Conservation (phyloP, 1,284 basidiomycete species). For the Grifola frondosa region DNA sequence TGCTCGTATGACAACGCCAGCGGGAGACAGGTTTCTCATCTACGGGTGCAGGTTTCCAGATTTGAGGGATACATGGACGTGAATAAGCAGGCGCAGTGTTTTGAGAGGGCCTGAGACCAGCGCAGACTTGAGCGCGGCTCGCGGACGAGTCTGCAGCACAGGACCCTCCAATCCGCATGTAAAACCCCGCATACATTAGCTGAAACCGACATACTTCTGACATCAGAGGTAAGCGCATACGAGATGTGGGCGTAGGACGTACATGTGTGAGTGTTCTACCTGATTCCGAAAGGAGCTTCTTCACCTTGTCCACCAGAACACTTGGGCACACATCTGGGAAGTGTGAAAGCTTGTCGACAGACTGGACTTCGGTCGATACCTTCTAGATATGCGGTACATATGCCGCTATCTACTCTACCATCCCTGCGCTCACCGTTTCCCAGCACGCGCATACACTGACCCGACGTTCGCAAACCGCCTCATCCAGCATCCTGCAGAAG, state of each 20-base stretch:
- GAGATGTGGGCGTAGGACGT: constrained; percentile 36
- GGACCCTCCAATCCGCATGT: constrained; percentile 33
- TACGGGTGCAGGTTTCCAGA: constrained; percentile 29
- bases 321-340: constrained; percentile 34
- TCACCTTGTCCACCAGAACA: constrained; percentile 24
- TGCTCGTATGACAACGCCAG: too few species aligned
- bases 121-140: constrained; percentile 29
- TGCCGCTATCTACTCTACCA: too few species aligned
- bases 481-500: constrained; percentile 10
- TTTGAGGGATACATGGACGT: too few species aligned
- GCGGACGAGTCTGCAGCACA: constrained; percentile 30
- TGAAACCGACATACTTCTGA: neutral
- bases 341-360: constrained; percentile 33
- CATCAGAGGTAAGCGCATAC: constrained; percentile 27
- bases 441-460: constrained; percentile 25
- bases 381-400: constrained; percentile 31
- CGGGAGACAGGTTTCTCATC: too few species aligned
- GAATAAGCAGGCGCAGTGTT: too few species aligned
- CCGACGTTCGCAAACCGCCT: constrained; percentile 20
- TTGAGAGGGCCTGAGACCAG: constrained; percentile 29
- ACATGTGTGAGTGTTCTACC: constrained; percentile 26
- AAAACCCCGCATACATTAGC: constrained; percentile 1
- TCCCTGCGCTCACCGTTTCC: too few species aligned
- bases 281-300: neutral
- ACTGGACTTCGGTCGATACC: constrained; percentile 34